Evolutionary conservation across 768 basidiomycete species (phyloP).

Genomic region (Naganishia vaughanmartiniae): DNA sequence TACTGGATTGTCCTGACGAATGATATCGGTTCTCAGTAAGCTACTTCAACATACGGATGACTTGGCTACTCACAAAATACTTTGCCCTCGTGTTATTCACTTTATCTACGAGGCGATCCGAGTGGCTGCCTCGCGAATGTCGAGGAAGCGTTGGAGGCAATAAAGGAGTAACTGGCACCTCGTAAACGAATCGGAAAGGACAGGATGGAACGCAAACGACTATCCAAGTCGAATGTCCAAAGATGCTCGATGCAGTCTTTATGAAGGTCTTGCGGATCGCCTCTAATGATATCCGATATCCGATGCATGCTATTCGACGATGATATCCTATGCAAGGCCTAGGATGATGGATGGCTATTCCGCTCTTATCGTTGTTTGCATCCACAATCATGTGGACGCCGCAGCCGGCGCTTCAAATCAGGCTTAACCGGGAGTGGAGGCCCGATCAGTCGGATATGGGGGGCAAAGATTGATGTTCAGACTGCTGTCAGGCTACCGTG

Average conservation of each 20-base stretch:
- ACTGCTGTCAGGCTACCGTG: too few relatives aligned
- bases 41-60: not conserved
- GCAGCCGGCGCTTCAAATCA: not conserved
- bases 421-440: constrained; percentile 15
- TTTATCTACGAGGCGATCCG: not conserved
- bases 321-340: not conserved
- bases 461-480: not conserved
- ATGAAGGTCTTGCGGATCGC: not conserved
- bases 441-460: not conserved
- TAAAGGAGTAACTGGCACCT: not conserved
- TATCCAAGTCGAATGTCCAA: not conserved
- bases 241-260: not conserved
- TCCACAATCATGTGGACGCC: not conserved
- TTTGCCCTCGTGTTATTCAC: not conserved
- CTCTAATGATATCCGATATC: constrained; percentile 3
- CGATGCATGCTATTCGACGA: not conserved
- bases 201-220: not conserved
- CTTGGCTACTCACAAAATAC: not conserved
- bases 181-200: not conserved
- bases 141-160: too few relatives aligned
- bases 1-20: not conserved
- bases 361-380: not conserved
- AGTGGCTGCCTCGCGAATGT: not conserved
- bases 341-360: constrained; percentile 1
- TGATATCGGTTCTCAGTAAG: not conserved